Conservation (phyloP, 164 flowering plant species). For the Berberis thunbergii region DNA sequence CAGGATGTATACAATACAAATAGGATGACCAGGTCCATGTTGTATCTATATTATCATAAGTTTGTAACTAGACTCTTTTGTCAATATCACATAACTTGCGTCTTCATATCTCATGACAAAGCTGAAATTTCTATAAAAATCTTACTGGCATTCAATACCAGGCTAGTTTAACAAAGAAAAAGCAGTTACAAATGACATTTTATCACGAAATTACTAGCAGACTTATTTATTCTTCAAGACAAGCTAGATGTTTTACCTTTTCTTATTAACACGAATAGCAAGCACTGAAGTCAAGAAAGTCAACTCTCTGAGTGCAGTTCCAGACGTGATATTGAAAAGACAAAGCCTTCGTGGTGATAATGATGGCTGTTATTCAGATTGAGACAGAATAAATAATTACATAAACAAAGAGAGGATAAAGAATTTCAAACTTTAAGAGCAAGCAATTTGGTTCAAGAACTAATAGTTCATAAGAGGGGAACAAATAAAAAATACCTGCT, state of each 20-base stretch:
- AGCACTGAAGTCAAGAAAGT: slow-evolving; percentile 84
- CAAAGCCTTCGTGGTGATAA: slow-evolving; percentile 88
- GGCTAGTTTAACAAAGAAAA: too few species aligned
- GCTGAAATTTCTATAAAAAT: too few species aligned
- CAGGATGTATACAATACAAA: too few species aligned
- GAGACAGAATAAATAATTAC: slow-evolving; percentile 3
- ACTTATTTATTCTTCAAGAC: too few species aligned
- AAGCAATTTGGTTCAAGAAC: not conserved
- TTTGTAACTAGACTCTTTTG: too few species aligned
- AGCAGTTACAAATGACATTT: not conserved
- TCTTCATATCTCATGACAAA: too few species aligned
- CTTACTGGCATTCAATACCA: too few species aligned
- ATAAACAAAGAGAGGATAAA: too few species aligned
- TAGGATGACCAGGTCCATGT: too few species aligned
- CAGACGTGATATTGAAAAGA: slow-evolving; percentile 66
- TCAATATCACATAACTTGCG: too few species aligned
- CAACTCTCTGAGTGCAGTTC: slow-evolving; percentile 60
- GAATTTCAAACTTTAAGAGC: not conserved
- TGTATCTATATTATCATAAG: too few species aligned
- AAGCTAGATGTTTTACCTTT: slow-evolving; percentile 40
- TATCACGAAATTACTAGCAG: too few species aligned
- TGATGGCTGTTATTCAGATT: slow-evolving; percentile 48
- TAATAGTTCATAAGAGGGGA: not conserved
- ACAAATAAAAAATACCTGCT: slow-evolving; percentile 50
- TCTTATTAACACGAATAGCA: slow-evolving; percentile 66